Base-by-base conservation (phyloP, 495 filamentous ascomycete genomes). In the Talaromyces thailandensis region DNA sequence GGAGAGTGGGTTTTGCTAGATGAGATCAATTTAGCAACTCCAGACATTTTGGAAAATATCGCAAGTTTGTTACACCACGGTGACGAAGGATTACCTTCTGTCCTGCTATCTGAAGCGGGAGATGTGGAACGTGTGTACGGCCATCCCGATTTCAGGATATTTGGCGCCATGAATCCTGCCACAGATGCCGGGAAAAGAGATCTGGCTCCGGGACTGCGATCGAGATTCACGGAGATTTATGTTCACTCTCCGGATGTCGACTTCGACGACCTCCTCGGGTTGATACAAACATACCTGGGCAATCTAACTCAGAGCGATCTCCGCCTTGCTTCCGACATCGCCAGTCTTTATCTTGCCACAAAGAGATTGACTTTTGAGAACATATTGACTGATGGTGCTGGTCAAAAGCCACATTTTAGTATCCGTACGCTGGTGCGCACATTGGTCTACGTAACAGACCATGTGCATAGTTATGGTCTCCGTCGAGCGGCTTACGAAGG, bases 1-100 rank as follows among this genome's bases (percentile, higher is more conserved):
- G 95, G 95, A 5, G 92, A 96, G 69, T 99, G 95, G 95, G 90
- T 99, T 16, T 79, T 99, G n/a, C 78, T 96, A 16, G 95, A 99
- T 71, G 95, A 99, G 73, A 95, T 99, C 67, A 99, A 99, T 68
- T 79, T 99, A 53, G 94, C 95, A 4, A 89, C 93, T 0, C 86
- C 93, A 3, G 95, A 99, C 66, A 97, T 94, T 0, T 75, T 99
- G 9, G 95, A 98, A 69, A 92, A 92, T 63, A 89, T 99, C 57
- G 88, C 91, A 23, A 92, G 92, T 72, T 79, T 99, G 14, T 79
- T 99, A 48, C 82, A 87, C 61, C 82, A 85, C 51, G 85, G 86
- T 4, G 78, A 81, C 23, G 84, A 84, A 60, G 82, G 79, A 11
- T 71, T 79, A 0, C 91, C 92, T 2, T 96, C 90, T 14, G 85